Evolutionary conservation across 2,329 filamentous ascomycete genomes (phyloP), one percentile per base, ranked within the genome.

Genomic region (Colletotrichum lentis): DNA sequence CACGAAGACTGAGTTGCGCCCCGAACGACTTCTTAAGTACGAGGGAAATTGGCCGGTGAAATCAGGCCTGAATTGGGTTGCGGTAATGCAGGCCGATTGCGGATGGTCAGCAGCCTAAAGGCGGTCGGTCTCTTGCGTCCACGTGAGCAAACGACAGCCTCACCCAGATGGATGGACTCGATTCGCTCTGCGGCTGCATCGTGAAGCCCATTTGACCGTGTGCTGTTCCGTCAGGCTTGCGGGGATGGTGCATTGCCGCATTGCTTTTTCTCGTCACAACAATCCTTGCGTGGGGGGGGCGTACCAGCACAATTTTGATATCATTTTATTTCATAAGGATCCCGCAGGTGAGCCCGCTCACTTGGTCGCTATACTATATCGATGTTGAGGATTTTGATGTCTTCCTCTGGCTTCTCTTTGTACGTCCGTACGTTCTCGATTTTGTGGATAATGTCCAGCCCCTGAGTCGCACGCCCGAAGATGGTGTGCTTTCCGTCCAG

Each of bases 371-470:
- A 87, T 70, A 80, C 74, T 67, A 88, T 80, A 73, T 89, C 86
- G 73, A 99, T 97, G 77, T 92, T 97, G 66, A 99, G 88, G 73
- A 99, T 97, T 81, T 97, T 98, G 75, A 99, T 94, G 77, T 99
- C 96, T 75, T 97, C 94, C 78, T 97, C 92, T 0, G 96, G 96
- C 82, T 95, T 97, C 81, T 99, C 96, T 83, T 90, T 90, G 78
- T 91, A 90, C 4, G 94, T 94, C 76, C 91, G 91, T 18, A 87
- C 85, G 77, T 96, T 97, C 81, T 99, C 96, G 76, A 99, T 99
- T 82, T 91, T 93, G 78, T 98, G 94, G 69, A 99, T 90, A 22
- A 99, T 93, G 78, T 99, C 96, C 76, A 98, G 82, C 0, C 96
- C 96, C 76, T 94, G 91, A 44, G 95, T 90, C 0, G 93, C 94